These are phyloP conservation scores for Chlamydomonas schloesseri DNA, from an alignment of 139 green algal genomes.

Conservation along the genomic window DNA sequence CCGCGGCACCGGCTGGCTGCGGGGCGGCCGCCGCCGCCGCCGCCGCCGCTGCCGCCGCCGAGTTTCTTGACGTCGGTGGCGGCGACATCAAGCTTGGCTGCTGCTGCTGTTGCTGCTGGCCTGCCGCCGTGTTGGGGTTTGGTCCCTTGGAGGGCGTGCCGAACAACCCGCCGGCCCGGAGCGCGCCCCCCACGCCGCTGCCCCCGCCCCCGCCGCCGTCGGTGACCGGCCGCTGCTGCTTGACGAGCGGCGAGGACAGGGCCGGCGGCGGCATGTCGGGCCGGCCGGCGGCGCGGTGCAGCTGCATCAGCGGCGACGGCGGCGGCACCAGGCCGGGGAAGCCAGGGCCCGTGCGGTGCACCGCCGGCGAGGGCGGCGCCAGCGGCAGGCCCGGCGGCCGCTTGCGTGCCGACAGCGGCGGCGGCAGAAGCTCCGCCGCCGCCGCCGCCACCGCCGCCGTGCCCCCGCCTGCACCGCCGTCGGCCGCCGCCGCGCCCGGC, in stretches of 20 bases:
- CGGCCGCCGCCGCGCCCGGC: no score
- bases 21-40: neutral
- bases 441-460: no score
- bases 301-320: no score
- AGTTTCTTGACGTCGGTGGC: neutral
- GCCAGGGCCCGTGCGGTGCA: neutral
- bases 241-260: no score
- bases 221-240: neutral
- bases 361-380: conserved; percentile 7
- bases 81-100: no score
- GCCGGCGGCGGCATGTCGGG: no score
- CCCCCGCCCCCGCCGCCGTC: neutral
- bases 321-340: no score
- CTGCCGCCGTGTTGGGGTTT: no score
- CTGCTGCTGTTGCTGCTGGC: no score
- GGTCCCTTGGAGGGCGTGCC: neutral
- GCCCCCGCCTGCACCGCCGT: no score
- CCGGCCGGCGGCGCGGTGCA: no score
- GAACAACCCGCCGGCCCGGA: neutral
- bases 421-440: neutral
- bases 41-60: neutral
- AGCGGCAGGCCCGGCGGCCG: conserved; percentile 31
- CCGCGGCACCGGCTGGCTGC: neutral
- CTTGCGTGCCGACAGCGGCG: conserved; percentile 1
- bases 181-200: neutral